These are phyloP conservation scores for Fusarium sp. DNA, from an alignment of 2,329 filamentous ascomycete species.

Conservation along the genomic window DNA sequence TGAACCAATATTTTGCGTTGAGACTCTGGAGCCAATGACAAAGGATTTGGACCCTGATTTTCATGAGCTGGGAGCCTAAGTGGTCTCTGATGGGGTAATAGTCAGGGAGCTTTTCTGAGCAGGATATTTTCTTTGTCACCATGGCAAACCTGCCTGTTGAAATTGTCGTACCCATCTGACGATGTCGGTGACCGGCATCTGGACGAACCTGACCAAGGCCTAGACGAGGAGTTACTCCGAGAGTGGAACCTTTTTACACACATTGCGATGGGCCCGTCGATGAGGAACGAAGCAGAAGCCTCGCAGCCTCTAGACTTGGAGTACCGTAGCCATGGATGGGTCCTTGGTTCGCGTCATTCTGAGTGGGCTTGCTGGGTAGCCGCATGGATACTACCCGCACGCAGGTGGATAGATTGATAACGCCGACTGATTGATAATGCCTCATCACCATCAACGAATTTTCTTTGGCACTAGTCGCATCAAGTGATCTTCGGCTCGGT, in stretches of 20 bases:
- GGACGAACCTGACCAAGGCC: constrained; percentile 9
- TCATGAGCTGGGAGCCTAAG: not conserved
- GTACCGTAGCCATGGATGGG: constrained; percentile 35
- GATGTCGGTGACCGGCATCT: constrained; percentile 2
- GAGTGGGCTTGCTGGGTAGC: constrained; percentile 33
- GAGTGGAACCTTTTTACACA: constrained; percentile 21
- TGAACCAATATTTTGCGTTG: not conserved
- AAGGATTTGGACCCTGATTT: not conserved
- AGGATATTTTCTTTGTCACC: constrained; percentile 6
- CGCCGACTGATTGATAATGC: constrained; percentile 47
- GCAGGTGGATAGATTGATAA: constrained; percentile 47
- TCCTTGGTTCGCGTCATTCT: constrained; percentile 34
- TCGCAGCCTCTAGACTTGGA: constrained; percentile 11
- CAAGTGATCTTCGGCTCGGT: not conserved
- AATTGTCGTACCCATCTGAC: not conserved
- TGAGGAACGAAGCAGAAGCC: constrained; percentile 15
- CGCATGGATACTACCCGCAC: constrained; percentile 30
- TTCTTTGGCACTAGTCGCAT: constrained; percentile 4
- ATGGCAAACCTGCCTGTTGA: not conserved
- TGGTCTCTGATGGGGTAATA: not conserved
- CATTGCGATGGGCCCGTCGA: constrained; percentile 7
- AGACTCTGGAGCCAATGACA: not conserved
- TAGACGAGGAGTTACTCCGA: constrained; percentile 13
- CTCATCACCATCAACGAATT: constrained; percentile 36
- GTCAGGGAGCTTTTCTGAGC: not conserved